These are phyloP conservation scores for Leishmania major DNA, from an alignment of 208 protist species.

Conservation along the genomic window DNA sequence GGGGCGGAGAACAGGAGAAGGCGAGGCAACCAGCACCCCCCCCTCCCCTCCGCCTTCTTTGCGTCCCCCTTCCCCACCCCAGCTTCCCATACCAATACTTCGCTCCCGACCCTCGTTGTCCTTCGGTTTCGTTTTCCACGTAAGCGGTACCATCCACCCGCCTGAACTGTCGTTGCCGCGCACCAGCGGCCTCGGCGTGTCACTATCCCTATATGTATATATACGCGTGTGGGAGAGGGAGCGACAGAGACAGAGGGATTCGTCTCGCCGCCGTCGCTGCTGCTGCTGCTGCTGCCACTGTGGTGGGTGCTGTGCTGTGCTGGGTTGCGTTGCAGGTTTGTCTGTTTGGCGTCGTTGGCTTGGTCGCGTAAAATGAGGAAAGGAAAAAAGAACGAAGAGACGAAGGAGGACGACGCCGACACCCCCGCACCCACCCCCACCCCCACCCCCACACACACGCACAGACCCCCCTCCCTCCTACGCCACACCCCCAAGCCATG, in stretches of 20 bases:
- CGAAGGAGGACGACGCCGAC: not conserved
- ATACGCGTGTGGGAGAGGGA: too few relatives aligned
- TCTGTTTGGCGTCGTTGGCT: not conserved
- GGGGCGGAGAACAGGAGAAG: not conserved
- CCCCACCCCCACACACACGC: not conserved
- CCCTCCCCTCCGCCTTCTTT: not conserved
- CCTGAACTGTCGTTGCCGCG: not conserved
- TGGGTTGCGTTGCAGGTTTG: not conserved
- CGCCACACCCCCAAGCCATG: too few relatives aligned
- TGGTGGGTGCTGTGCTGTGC: too few relatives aligned
- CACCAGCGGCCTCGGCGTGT: too few relatives aligned
- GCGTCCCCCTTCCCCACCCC: too few relatives aligned
- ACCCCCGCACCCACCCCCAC: not conserved
- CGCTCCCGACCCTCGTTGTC: not conserved
- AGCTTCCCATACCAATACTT: too few relatives aligned
- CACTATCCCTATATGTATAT: too few relatives aligned
- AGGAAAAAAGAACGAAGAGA: not conserved
- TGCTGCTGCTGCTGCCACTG: too few relatives aligned
- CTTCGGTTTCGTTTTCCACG: not conserved
- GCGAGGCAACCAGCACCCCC: not conserved
- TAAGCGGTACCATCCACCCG: not conserved
- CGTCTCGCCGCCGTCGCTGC: too few relatives aligned
- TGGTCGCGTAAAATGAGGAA: not conserved
- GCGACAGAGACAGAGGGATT: too few relatives aligned
- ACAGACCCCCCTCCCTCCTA: too few relatives aligned